These are phyloP conservation scores for Suillus hirtellus DNA, from an alignment of 768 basidiomycete species.

Conservation along the genomic window DNA sequence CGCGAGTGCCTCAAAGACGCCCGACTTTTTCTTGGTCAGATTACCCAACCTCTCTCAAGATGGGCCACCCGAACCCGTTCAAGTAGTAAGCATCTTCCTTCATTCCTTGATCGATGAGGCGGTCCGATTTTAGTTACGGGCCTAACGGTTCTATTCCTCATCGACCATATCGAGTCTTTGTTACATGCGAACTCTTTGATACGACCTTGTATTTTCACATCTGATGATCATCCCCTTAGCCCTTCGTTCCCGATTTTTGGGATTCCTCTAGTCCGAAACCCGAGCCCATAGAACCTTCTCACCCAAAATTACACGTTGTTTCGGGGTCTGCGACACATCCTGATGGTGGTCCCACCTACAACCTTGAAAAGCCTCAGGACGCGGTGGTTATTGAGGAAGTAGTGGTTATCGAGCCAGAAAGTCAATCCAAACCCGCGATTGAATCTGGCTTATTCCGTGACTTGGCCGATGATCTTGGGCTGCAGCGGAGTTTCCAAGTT, in stretches of 20 bases:
- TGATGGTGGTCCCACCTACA: slow-evolving; percentile 49
- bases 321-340: slow-evolving; percentile 47
- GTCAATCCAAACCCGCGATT: slow-evolving; percentile 18
- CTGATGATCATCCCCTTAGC: slow-evolving; percentile 38
- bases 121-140: neutral
- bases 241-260: slow-evolving; percentile 61
- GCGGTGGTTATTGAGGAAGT: slow-evolving; percentile 2
- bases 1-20: slow-evolving; percentile 17
- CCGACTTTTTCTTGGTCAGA: slow-evolving; percentile 46
- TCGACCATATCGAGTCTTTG: slow-evolving; percentile 13
- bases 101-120: slow-evolving; percentile 10
- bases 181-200: slow-evolving; percentile 12
- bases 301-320: slow-evolving; percentile 53
- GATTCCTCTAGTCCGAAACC: slow-evolving; percentile 44
- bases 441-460: slow-evolving; percentile 32
- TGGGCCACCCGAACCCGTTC: slow-evolving; percentile 43
- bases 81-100: slow-evolving; percentile 50
- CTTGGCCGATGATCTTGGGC: slow-evolving; percentile 37
- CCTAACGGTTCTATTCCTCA: neutral
- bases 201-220: slow-evolving; percentile 13
- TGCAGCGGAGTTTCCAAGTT: slow-evolving; percentile 34
- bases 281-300: slow-evolving; percentile 23
- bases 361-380: slow-evolving; percentile 31
- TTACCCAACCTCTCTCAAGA: slow-evolving; percentile 58
- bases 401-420: slow-evolving; percentile 7